phyloP scores from a whole-genome alignment of 148 eudicot species.

The Pharnaceum exiguum region DNA sequence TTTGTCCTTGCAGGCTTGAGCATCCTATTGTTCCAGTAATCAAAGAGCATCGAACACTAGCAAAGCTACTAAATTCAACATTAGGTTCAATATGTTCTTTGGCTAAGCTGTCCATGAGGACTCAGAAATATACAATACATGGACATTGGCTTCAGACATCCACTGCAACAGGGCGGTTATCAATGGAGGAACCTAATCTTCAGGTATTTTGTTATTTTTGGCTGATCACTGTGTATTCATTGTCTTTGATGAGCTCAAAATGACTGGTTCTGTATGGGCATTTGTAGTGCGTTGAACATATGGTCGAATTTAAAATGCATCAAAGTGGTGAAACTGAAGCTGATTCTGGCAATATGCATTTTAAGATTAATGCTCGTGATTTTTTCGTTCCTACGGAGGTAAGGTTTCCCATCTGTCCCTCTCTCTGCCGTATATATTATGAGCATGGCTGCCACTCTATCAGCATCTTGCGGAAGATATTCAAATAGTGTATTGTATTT shows the following conservation, averaged over 20 bases:
- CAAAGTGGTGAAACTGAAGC: slow-evolving; percentile 30
- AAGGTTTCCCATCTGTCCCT: slow-evolving; percentile 5
- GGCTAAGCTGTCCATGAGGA: slow-evolving; percentile 67
- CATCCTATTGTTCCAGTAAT: slow-evolving; percentile 94
- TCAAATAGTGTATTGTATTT: not conserved
- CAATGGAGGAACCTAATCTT: slow-evolving; percentile 98
- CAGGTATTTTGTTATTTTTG: slow-evolving; percentile 44
- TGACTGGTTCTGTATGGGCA: not conserved
- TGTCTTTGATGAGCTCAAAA: not conserved
- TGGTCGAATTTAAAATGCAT: slow-evolving; percentile 64
- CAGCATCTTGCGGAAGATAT: no score
- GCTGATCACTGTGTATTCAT: not conserved
- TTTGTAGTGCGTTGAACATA: slow-evolving; percentile 86
- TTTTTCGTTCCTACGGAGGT: slow-evolving; percentile 90
- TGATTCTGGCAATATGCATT: slow-evolving; percentile 29
- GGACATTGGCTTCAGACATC: slow-evolving; percentile 99
- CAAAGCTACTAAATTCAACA: slow-evolving; percentile 82
- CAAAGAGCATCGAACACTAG: slow-evolving; percentile 91
- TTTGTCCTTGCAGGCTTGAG: slow-evolving; percentile 80
- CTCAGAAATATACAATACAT: slow-evolving; percentile 79
- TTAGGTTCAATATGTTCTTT: slow-evolving; percentile 89
- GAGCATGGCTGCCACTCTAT: no score
- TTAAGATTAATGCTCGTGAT: slow-evolving; percentile 77
- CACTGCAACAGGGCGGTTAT: slow-evolving; percentile 92
- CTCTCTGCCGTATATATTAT: not conserved